Evolutionary conservation across 2,329 filamentous ascomycete species (phyloP).

Genomic region (Phyllosticta paracitricarpa): DNA sequence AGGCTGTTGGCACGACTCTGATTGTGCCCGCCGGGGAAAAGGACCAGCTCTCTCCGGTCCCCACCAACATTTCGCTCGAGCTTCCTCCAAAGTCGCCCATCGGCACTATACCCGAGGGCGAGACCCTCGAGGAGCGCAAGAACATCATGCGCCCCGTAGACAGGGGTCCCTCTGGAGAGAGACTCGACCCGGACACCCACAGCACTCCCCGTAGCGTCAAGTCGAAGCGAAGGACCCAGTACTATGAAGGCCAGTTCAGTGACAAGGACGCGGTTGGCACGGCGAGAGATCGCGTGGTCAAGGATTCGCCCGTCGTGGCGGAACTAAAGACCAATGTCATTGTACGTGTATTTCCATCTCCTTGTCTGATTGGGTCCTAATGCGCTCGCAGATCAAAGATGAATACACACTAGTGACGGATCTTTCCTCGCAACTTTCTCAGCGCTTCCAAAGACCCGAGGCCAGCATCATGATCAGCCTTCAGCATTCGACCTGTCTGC

Average conservation of each 20-base stretch:
- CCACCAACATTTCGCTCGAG: constrained; percentile 28
- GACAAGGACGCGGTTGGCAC: constrained; percentile 26
- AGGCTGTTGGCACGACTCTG: constrained; percentile 23
- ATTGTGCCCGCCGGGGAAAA: constrained; percentile 20
- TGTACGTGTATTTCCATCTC: constrained; percentile 24
- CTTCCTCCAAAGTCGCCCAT: constrained; percentile 22
- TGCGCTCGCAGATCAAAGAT: constrained; percentile 53
- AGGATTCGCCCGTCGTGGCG: constrained; percentile 38
- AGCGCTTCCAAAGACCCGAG: constrained; percentile 64
- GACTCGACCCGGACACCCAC: constrained; percentile 9
- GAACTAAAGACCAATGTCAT: constrained; percentile 42
- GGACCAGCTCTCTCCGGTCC: constrained; percentile 25
- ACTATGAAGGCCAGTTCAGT: constrained; percentile 28
- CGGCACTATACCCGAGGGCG: constrained; percentile 14
- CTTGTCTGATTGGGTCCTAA: constrained; percentile 12
- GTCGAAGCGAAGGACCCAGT: constrained; percentile 26
- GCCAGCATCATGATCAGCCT: constrained; percentile 65
- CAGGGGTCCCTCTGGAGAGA: constrained; percentile 17
- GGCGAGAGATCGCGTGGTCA: constrained; percentile 32
- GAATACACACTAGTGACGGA: constrained; percentile 66
- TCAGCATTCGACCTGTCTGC: constrained; percentile 64
- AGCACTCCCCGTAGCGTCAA: constrained; percentile 12
- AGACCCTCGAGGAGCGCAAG: constrained; percentile 11
- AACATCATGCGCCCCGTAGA: constrained; percentile 13
- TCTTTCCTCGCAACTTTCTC: constrained; percentile 61